Evolutionary conservation across 2,329 filamentous ascomycete species (phyloP).

Genomic region (Camptophora hylomeconis): DNA sequence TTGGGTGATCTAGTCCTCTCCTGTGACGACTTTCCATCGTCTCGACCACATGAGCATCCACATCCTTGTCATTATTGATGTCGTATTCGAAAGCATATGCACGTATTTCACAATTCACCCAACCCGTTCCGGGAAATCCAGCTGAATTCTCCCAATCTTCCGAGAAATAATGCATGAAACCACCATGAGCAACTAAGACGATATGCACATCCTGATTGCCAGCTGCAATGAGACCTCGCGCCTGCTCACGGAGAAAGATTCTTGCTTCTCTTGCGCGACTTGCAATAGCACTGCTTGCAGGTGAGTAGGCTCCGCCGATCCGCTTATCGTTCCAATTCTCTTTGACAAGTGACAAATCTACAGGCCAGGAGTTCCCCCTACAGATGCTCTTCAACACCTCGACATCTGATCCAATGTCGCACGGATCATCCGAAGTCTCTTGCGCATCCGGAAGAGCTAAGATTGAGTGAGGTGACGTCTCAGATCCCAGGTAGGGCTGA

Average conservation of each 20-base stretch:
- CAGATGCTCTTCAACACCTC: slow-evolving; percentile 43
- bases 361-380: slow-evolving; percentile 32
- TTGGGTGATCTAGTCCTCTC: slow-evolving; percentile 25
- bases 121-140: slow-evolving; percentile 40
- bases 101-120: slow-evolving; percentile 61
- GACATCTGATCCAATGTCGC: slow-evolving; percentile 55
- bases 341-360: slow-evolving; percentile 51
- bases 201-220: no score
- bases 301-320: slow-evolving; percentile 28
- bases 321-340: slow-evolving; percentile 62
- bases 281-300: slow-evolving; percentile 39
- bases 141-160: slow-evolving; percentile 57
- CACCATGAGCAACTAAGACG: slow-evolving; percentile 66
- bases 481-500: no score
- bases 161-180: slow-evolving; percentile 70
- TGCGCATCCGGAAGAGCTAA: no score
- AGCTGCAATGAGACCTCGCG: slow-evolving; percentile 49
- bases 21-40: slow-evolving; percentile 28
- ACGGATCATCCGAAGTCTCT: slow-evolving; percentile 59
- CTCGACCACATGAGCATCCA: slow-evolving; percentile 28
- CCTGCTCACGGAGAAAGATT: slow-evolving; percentile 42
- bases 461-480: no score
- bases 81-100: slow-evolving; percentile 52
- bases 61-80: slow-evolving; percentile 31
- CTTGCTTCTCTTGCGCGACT: slow-evolving; percentile 48